A percentile compares a stretch with the other conserved stretches of the same genome.
These are phyloP conservation scores for Arthroderma sp. DNA, from an alignment of 2,329 filamentous ascomycete genomes.

Conservation along the genomic window DNA sequence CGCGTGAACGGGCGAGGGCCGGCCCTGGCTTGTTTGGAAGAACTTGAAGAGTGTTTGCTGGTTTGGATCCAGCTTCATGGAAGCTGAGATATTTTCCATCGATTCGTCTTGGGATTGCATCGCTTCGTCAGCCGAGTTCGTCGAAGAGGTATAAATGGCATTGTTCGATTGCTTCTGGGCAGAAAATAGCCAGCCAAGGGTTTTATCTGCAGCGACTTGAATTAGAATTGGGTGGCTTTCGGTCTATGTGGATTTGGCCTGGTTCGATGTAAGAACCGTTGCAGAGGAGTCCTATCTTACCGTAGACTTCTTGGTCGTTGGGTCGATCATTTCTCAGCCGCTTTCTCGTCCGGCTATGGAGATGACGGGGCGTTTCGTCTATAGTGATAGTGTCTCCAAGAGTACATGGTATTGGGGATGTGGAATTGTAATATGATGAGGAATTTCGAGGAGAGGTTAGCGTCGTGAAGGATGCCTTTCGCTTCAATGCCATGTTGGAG, in stretches of 20 bases:
- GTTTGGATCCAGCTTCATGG: constrained; percentile 21
- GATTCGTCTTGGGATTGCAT: constrained; percentile 2
- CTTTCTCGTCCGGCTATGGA: constrained; percentile 46
- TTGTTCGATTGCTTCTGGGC: constrained; percentile 22
- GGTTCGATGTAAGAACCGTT: neutral
- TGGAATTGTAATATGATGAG: constrained; percentile 16
- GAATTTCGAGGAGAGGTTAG: constrained; percentile 30
- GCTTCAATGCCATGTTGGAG: constrained; percentile 41
- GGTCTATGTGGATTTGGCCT: neutral
- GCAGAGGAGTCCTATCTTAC: constrained; percentile 23
- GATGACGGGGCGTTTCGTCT: constrained; percentile 27
- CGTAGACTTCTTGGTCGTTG: constrained; percentile 41
- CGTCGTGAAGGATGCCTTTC: constrained; percentile 42
- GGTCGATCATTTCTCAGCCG: constrained; percentile 45
- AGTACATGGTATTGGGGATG: constrained; percentile 13
- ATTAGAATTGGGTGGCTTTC: neutral
- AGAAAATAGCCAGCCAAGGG: constrained; percentile 29
- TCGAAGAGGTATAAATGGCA: neutral
- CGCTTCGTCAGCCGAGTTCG: too few relatives aligned
- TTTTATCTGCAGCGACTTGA: constrained; percentile 21
- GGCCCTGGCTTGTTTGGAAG: too few relatives aligned
- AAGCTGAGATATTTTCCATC: constrained; percentile 6
- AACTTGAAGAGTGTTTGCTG: constrained; percentile 29
- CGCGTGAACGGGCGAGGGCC: too few relatives aligned
- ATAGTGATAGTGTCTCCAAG: constrained; percentile 17